Evolutionary conservation across 768 basidiomycete species (phyloP), one percentile per base, ranked within the genome.

Genomic region (Tulasnella sp.): DNA sequence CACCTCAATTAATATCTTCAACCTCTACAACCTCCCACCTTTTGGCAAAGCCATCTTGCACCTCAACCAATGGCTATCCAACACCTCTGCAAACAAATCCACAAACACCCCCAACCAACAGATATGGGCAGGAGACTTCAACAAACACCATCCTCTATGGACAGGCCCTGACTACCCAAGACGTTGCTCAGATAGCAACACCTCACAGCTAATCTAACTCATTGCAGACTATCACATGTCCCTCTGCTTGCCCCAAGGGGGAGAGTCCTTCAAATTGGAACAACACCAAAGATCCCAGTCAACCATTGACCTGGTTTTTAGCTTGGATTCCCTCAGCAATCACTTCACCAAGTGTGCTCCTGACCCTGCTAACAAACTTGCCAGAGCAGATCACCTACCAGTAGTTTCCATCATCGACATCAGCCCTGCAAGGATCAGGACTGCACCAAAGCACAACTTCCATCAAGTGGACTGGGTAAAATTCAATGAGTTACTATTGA

Each of bases 121-220:
- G n/a, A 48, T 48, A 48, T 48, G 45, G 45, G 45, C 45, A 48
- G 45, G 45, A 5, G 45, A 48, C 45, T 48, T 48, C 45, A 48
- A 48, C 45, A 48, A 48, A 27, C 45, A 48, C 45, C 45, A 48
- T 19, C 26, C 45, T 11, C 11, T 43, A n/a, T 48, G 45, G 45
- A 48, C 19, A 19, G 45, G 45, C 5, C 45, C 45, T 21, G 45
- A 5, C n/a, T 10, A 21, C 45, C n/a, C 19, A 19, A 5, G n/a
- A n/a, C 45, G 45, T 7, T 48, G n/a, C 26, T 7, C 45, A 5
- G 8, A n/a, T 21, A 48, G 45, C 26, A 27, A 48, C 45, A 48
- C 45, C n/a, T 5, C 5, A 5, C 45, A 7, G 7, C 45, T 48
- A 5, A 7, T 48, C 7, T 5, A 48, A 5, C 45, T 48, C 5